Percentiles rank a stretch among this genome's conserved stretches.
Conservation (phyloP, 257 asterid species). For the Nemophila menziesii region DNA sequence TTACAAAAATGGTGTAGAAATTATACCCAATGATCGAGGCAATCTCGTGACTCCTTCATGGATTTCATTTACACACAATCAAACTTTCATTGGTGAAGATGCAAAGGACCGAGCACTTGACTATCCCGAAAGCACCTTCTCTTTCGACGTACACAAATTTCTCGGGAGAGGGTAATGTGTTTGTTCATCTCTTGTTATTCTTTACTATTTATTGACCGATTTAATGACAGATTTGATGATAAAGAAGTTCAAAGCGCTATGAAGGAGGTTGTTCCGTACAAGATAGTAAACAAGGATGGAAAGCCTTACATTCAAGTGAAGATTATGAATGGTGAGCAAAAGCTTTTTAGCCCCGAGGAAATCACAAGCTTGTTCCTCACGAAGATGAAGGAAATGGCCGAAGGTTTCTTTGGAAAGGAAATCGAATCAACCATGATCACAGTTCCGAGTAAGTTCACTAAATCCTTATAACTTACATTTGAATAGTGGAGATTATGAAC, state of each 20-base stretch:
- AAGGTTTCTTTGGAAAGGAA: conserved; percentile 10
- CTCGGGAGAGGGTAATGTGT: conserved; percentile 8
- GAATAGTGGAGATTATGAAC: too few relatives aligned
- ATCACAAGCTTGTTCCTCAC: conserved; percentile 6
- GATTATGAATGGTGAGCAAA: conserved; percentile 7
- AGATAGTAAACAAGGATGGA: conserved; percentile 10
- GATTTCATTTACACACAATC: conserved; percentile 4
- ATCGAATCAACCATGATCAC: conserved; percentile 8
- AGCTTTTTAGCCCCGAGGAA: conserved; percentile 12
- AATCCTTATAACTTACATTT: too few relatives aligned
- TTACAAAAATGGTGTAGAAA: conserved; percentile 3
- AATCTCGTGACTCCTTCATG: conserved; percentile 10
- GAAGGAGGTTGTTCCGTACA: conserved; percentile 5
- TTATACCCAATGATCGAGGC: conserved; percentile 9
- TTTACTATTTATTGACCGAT: neutral
- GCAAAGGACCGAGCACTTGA: conserved; percentile 6
- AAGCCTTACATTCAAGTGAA: conserved; percentile 11
- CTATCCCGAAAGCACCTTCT: conserved; percentile 4
- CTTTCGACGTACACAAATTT: conserved; percentile 4
- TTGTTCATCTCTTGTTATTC: neutral
- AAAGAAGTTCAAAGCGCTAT: conserved; percentile 7
- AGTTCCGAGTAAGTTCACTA: conserved; percentile 8
- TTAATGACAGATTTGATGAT: conserved; percentile 4
- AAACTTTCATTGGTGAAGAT: conserved; percentile 7
- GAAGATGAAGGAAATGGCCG: conserved; percentile 13